Conservation (phyloP, 108 stramenopile species). For the Nannochloropsis salina region DNA sequence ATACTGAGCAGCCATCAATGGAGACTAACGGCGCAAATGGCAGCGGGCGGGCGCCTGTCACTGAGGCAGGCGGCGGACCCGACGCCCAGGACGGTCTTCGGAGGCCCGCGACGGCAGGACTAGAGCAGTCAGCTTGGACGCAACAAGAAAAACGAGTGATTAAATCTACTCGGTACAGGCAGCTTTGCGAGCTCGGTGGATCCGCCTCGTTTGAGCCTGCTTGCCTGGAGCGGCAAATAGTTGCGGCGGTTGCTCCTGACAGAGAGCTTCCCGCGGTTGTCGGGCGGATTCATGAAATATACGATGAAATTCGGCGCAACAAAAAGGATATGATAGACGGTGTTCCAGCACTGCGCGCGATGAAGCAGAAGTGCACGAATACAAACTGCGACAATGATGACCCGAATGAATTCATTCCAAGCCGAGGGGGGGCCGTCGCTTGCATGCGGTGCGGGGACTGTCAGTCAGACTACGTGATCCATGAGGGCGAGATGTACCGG, state of each 20-base stretch:
- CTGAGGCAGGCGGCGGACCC: no score
- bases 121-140: slow-evolving; percentile 2
- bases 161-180: neutral
- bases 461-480: slow-evolving; percentile 21
- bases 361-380: neutral
- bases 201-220: neutral
- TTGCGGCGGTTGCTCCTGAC: neutral
- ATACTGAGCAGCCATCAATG: neutral
- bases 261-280: neutral
- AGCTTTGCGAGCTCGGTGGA: neutral
- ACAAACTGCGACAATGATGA: slow-evolving; percentile 16
- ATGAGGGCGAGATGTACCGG: slow-evolving; percentile 52
- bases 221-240: neutral
- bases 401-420: neutral
- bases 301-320: neutral
- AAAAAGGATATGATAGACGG: neutral
- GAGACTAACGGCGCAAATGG: neutral
- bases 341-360: neutral
- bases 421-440: neutral
- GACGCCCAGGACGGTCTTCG: no score
- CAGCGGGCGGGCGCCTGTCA: no score
- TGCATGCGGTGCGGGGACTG: slow-evolving; percentile 2
- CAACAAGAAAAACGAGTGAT: neutral
- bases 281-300: neutral
- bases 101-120: neutral